Evolutionary conservation across 768 basidiomycete species (phyloP).

Genomic region (Dacryopinax primogenitus): DNA sequence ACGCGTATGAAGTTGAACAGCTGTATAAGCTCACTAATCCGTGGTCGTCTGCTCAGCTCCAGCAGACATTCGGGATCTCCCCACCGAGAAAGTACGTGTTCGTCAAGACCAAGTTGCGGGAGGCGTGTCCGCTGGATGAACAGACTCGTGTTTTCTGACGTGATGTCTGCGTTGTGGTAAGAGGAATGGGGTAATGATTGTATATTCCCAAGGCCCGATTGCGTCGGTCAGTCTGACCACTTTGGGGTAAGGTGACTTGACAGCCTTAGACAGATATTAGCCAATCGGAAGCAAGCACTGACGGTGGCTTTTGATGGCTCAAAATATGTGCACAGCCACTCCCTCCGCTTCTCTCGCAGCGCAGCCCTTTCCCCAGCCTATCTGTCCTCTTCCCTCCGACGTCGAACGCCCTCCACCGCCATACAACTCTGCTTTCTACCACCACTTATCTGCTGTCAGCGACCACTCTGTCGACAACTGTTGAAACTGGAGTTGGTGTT

Average conservation of each 20-base stretch:
- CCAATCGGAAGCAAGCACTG: constrained; percentile 7
- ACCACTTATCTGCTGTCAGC: neutral
- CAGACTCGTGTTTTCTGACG: constrained; percentile 23
- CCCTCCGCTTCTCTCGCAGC: neutral
- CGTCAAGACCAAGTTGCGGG: constrained; percentile 23
- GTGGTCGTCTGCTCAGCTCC: constrained; percentile 19
- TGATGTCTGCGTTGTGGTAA: neutral
- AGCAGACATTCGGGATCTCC: constrained; percentile 20
- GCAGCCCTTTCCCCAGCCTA: neutral
- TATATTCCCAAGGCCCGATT: neutral
- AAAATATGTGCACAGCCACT: neutral
- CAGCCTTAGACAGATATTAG: neutral
- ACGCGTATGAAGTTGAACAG: constrained; percentile 26
- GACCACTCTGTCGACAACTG: neutral
- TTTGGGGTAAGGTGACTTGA: neutral
- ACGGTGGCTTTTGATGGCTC: neutral
- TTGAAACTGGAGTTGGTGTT: neutral
- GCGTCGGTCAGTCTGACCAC: neutral
- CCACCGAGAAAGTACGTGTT: constrained; percentile 23
- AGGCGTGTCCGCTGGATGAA: constrained; percentile 21
- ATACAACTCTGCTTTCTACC: neutral
- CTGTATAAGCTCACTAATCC: constrained; percentile 23
- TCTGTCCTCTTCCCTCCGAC: neutral
- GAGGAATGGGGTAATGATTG: neutral
- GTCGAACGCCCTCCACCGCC: neutral